Evolutionary conservation across 805 yeast species (phyloP).

Genomic region (Kazachstania taianensis): DNA sequence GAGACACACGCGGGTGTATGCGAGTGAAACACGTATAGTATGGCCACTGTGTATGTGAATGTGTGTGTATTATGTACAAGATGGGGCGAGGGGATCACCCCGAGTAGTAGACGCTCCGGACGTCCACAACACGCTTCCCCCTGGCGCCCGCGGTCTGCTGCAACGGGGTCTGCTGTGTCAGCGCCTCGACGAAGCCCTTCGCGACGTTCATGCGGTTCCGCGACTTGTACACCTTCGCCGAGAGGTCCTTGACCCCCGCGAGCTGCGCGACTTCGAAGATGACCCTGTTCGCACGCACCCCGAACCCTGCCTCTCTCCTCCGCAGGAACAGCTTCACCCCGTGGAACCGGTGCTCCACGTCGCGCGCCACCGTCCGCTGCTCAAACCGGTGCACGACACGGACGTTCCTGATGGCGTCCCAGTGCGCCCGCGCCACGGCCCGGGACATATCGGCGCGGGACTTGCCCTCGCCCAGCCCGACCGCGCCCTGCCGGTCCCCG

Average conservation of each 20-base stretch:
- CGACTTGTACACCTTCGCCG: slow-evolving; percentile 85
- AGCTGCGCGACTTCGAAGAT: slow-evolving; percentile 85
- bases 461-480: slow-evolving; percentile 93
- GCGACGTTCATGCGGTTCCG: slow-evolving; percentile 93
- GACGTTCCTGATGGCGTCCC: slow-evolving; percentile 87
- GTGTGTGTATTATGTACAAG: background rate
- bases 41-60: background rate
- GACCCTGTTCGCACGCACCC: slow-evolving; percentile 82
- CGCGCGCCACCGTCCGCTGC: slow-evolving; percentile 82
- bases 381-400: slow-evolving; percentile 78
- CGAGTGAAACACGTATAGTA: too few relatives aligned
- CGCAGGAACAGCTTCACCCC: slow-evolving; percentile 75
- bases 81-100: background rate
- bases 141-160: slow-evolving; percentile 84
- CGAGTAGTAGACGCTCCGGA: slow-evolving; percentile 76
- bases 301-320: slow-evolving; percentile 88
- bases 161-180: slow-evolving; percentile 63
- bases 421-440: slow-evolving; percentile 76
- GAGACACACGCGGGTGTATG: too few relatives aligned
- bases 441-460: slow-evolving; percentile 65
- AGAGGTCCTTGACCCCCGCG: slow-evolving; percentile 87
- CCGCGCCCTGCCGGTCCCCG: slow-evolving; percentile 88
- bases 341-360: slow-evolving; percentile 72
- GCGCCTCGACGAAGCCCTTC: slow-evolving; percentile 80
- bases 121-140: slow-evolving; percentile 91